Percentiles rank a stretch among this genome's conserved stretches.
These are phyloP conservation scores for Collybiopsis luxurians DNA, from an alignment of 768 basidiomycete genomes.

Conservation along the genomic window DNA sequence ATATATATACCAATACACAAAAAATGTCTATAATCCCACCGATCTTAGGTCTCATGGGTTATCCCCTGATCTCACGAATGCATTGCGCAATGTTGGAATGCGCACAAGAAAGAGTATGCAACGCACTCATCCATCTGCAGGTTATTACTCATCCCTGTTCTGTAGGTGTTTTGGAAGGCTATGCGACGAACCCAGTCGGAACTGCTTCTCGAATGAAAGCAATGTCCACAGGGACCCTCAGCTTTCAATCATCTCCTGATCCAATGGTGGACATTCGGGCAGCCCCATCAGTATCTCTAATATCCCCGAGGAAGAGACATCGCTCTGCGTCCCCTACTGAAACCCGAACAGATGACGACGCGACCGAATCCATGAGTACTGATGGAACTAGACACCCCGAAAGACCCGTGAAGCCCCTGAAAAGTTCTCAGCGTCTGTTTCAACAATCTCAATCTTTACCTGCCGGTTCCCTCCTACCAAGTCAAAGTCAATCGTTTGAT, in stretches of 20 bases:
- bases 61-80: constrained; percentile 48
- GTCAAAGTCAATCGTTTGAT: not conserved
- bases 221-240: constrained; percentile 35
- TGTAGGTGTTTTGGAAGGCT: constrained; percentile 62
- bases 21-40: too few species aligned
- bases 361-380: constrained; percentile 15
- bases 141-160: constrained; percentile 15
- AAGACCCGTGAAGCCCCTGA: constrained; percentile 38
- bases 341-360: constrained; percentile 18
- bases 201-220: constrained; percentile 35
- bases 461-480: constrained; percentile 14
- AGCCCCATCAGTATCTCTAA: constrained; percentile 7
- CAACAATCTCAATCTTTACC: constrained; percentile 38
- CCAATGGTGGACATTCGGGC: constrained; percentile 17
- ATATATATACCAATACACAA: constrained; percentile 15
- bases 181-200: constrained; percentile 28
- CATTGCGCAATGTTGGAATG: constrained; percentile 53
- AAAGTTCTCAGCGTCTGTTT: constrained; percentile 30
- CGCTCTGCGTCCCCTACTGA: constrained; percentile 26
- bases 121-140: too few species aligned
- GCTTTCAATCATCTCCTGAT: constrained; percentile 55
- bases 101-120: constrained; percentile 61
- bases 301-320: constrained; percentile 33
- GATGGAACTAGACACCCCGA: constrained; percentile 27
- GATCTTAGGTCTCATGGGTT: constrained; percentile 28